Percentiles rank a stretch among this genome's conserved stretches.
phyloP scores from a whole-genome alignment of 495 filamentous ascomycete genomes.

The Darksidea phi region DNA sequence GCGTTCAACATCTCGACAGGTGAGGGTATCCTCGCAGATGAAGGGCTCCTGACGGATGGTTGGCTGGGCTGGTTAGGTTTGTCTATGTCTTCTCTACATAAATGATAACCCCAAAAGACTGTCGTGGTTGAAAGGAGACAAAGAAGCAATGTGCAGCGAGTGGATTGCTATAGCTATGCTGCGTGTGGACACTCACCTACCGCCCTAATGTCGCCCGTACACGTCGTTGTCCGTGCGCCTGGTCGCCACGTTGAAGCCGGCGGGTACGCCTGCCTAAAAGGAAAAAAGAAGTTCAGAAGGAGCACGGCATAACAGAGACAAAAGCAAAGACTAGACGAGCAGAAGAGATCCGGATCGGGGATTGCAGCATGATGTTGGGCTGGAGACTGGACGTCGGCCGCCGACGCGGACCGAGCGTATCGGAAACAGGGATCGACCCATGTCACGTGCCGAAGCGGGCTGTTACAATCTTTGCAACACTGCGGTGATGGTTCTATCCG shows the following conservation, averaged over 20 bases:
- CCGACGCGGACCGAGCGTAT: background rate
- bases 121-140: background rate
- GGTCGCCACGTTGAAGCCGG: too few relatives aligned
- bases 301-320: background rate
- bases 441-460: background rate
- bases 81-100: background rate
- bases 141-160: too few relatives aligned
- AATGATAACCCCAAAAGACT: too few relatives aligned
- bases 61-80: background rate
- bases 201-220: too few relatives aligned
- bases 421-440: background rate
- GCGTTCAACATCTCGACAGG: constrained; percentile 43
- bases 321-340: background rate
- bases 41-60: background rate
- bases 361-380: constrained; percentile 13
- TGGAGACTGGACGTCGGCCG: background rate
- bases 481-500: too few relatives aligned
- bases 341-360: background rate
- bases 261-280: too few relatives aligned
- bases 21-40: too few relatives aligned
- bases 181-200: background rate
- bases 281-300: background rate
- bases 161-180: too few relatives aligned
- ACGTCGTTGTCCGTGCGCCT: too few relatives aligned
- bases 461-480: background rate